Evolutionary conservation across 176 grass and related monocot genomes (phyloP).

Genomic region (Musa troglodytarum): DNA sequence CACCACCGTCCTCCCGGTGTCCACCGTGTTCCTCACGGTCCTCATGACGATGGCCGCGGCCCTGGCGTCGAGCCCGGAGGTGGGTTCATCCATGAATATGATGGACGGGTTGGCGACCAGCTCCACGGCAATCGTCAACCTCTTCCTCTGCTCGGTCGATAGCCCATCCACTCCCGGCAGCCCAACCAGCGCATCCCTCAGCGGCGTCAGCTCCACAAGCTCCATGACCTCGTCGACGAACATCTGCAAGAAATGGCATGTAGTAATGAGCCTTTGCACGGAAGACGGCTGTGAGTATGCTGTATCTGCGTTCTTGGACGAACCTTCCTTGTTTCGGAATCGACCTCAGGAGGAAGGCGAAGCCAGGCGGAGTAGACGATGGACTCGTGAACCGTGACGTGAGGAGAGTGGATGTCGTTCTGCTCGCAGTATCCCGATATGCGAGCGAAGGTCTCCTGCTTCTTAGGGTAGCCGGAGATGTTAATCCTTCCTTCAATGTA

Average conservation of each 20-base stretch:
- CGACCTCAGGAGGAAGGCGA: slow-evolving; percentile 47
- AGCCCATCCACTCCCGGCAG: slow-evolving; percentile 77
- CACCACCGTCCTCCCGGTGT: slow-evolving; percentile 83
- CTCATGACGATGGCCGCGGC: slow-evolving; percentile 96
- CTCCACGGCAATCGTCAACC: slow-evolving; percentile 87
- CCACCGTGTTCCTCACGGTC: slow-evolving; percentile 75
- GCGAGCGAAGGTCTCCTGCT: slow-evolving; percentile 89
- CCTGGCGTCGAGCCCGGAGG: slow-evolving; percentile 81
- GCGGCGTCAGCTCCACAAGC: slow-evolving; percentile 68
- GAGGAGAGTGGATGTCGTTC: slow-evolving; percentile 89
- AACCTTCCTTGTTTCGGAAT: slow-evolving; percentile 57
- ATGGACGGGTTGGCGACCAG: slow-evolving; percentile 88
- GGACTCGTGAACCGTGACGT: slow-evolving; percentile 75
- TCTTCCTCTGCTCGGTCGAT: slow-evolving; percentile 86
- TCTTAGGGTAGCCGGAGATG: slow-evolving; percentile 82
- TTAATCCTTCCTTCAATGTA: slow-evolving; percentile 71
- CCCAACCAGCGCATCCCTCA: slow-evolving; percentile 72
- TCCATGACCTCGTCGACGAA: slow-evolving; percentile 92
- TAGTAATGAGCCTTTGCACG: background rate
- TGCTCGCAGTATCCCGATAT: slow-evolving; percentile 95
- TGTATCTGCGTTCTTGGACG: slow-evolving; percentile 2
- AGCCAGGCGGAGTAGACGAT: slow-evolving; percentile 83
- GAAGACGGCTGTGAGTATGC: background rate
- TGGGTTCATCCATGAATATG: slow-evolving; percentile 97
- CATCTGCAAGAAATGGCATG: slow-evolving; percentile 32